Base-by-base conservation (phyloP, 1,284 basidiomycete species). In the Apiotrichum siamense region DNA sequence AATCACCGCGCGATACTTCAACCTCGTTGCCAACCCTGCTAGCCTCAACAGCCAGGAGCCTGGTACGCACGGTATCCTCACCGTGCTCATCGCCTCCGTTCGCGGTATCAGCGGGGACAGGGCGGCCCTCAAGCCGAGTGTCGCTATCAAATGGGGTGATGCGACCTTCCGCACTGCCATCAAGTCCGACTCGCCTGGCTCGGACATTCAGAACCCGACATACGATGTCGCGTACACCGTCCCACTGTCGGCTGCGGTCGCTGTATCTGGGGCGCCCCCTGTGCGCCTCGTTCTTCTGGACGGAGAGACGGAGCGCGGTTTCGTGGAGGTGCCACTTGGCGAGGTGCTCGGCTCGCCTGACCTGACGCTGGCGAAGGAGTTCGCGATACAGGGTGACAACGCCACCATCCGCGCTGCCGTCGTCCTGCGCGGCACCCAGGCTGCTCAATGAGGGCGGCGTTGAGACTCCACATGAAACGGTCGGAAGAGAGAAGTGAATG, bases 181-280 rank as follows among this genome's bases (percentile, higher is more conserved):
- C 47, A 49, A 54, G 47, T 23, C 32, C n/a, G 52, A 54, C 43
- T 10, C 39, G 12, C 52, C 52, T 26, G 52, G 52, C 38, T 35
- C 47, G 26, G 52, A 54, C 27, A 45, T 54, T 21, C 47, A 54
- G 52, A 54, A 54, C 47, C 52, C 52, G 9, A 10, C 44, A 23
- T 54, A 25, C 23, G 52, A 54, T 44, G 52, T 46, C 3, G 47
- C 44, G 3, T 54, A 32, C 44, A 29, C 7, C 11, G 35, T 54
- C 3, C 52, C 52, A 13, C 47, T 54, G 25, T 33, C 43, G 17
- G 44, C 32, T 15, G n/a, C 24, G 7, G 45, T 52, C n/a, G 33
- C 47, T 12, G 33, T 54, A 9, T n/a, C 21, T 13, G 47, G 44
- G 27, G 47, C 47, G 5, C 27, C 43, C 5, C 46, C 51, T 25